These are phyloP conservation scores for Globisporangium polare DNA, from an alignment of 352 stramenopile genomes.

Conservation along the genomic window DNA sequence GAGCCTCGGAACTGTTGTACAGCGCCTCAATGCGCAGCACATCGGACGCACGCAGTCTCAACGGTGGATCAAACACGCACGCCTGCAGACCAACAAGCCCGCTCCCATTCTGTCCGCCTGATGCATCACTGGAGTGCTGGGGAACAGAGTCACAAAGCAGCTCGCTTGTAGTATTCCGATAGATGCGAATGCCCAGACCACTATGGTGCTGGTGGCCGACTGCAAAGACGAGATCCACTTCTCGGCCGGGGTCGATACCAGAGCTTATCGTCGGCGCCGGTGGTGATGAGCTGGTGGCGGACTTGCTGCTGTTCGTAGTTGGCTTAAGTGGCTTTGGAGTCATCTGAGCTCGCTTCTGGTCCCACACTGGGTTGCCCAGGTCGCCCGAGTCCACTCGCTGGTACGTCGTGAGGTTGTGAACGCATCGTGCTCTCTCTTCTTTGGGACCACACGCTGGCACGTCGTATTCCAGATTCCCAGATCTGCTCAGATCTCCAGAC, in stretches of 20 bases:
- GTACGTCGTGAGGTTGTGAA: slow-evolving; percentile 12
- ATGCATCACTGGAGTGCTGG: neutral
- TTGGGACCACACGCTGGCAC: neutral
- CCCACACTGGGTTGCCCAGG: slow-evolving; percentile 9
- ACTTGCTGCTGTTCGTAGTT: neutral
- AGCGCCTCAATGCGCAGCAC: slow-evolving; percentile 10
- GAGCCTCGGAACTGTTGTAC: slow-evolving; percentile 11
- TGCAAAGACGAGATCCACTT: slow-evolving; percentile 10
- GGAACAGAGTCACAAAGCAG: slow-evolving; percentile 7
- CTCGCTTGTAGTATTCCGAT: neutral
- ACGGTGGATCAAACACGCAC: slow-evolving; percentile 7
- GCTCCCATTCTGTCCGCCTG: neutral
- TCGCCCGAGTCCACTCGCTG: slow-evolving; percentile 8
- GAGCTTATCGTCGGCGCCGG: neutral
- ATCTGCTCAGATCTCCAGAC: neutral
- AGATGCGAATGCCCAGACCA: slow-evolving; percentile 7
- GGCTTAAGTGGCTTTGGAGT: neutral
- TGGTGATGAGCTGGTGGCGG: neutral
- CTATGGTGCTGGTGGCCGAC: slow-evolving; percentile 3
- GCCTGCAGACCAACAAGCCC: slow-evolving; percentile 1
- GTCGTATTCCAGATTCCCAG: slow-evolving; percentile 12
- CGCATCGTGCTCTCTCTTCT: neutral
- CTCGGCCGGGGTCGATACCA: slow-evolving; percentile 1
- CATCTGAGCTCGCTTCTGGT: neutral
- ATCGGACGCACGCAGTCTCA: neutral